Evolutionary conservation across 192 early-diverging fungal species (phyloP).

Genomic region (Allomyces macrogynus): DNA sequence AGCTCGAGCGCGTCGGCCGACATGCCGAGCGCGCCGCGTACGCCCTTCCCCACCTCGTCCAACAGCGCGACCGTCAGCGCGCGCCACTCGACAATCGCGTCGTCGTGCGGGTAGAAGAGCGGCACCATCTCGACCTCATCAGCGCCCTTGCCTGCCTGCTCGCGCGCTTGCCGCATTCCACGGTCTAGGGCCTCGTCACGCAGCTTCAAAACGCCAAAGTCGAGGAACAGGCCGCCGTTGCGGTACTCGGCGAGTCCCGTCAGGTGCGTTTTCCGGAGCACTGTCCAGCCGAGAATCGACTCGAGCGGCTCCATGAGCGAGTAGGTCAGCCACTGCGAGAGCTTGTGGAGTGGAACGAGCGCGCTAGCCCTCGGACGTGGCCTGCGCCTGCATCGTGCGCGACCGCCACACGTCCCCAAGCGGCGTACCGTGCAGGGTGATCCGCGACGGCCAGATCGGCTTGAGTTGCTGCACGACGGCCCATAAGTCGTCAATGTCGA

Average conservation of each 20-base stretch:
- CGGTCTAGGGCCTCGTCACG: slow-evolving; percentile 29
- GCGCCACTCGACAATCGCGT: slow-evolving; percentile 81
- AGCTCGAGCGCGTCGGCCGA: slow-evolving; percentile 36
- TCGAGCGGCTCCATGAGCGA: slow-evolving; percentile 66
- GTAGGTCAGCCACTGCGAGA: slow-evolving; percentile 91
- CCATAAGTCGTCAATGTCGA: slow-evolving; percentile 58
- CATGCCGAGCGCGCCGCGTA: slow-evolving; percentile 34
- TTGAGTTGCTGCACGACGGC: slow-evolving; percentile 50
- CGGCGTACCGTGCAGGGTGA: slow-evolving; percentile 55
- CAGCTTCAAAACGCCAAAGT: slow-evolving; percentile 54
- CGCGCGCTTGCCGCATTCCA: slow-evolving; percentile 29
- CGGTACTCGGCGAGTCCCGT: slow-evolving; percentile 76
- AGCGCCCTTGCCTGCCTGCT: slow-evolving; percentile 12
- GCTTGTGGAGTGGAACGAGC: slow-evolving; percentile 76
- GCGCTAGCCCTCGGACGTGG: slow-evolving; percentile 13
- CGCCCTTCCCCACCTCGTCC: slow-evolving; percentile 43
- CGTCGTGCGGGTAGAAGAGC: slow-evolving; percentile 52
- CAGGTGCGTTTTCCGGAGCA: slow-evolving; percentile 38
- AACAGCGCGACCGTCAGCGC: slow-evolving; percentile 69
- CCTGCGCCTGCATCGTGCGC: slow-evolving; percentile 17
- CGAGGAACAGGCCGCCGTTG: slow-evolving; percentile 74
- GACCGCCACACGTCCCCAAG: slow-evolving; percentile 86
- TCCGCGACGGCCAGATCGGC: slow-evolving; percentile 68
- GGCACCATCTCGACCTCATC: slow-evolving; percentile 26
- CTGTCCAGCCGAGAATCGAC: slow-evolving; percentile 20